A percentile compares a stretch with the other conserved stretches of the same genome.
Conservation (phyloP, 2,329 filamentous ascomycete genomes). For the Diaporthe vexans region DNA sequence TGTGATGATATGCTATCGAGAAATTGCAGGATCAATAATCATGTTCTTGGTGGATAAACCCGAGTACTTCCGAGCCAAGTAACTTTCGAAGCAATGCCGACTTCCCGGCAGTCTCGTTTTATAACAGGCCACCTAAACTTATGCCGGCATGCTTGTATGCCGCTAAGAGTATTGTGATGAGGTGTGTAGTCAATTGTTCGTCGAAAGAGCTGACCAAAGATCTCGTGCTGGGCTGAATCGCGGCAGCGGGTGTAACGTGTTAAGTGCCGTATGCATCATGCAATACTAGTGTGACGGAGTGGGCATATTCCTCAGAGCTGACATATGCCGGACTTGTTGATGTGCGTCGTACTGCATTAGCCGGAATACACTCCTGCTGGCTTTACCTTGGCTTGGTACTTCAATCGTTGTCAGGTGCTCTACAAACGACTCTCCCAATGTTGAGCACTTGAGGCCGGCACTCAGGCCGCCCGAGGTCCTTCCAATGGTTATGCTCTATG, state of each 20-base stretch:
- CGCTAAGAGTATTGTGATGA: not conserved
- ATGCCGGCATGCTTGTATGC: not conserved
- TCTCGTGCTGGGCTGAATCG: not conserved
- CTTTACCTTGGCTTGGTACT: not conserved
- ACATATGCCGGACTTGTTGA: not conserved
- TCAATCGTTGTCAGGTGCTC: not conserved
- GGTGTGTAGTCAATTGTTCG: not conserved
- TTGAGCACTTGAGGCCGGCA: too few species aligned
- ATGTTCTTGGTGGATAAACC: not conserved
- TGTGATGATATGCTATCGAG: not conserved
- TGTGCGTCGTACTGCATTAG: not conserved
- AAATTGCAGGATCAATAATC: too few species aligned
- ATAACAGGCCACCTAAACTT: not conserved
- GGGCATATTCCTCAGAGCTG: not conserved
- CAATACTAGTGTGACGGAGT: conserved; percentile 11
- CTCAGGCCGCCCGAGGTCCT: too few species aligned
- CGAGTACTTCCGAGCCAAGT: not conserved
- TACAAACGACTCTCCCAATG: too few species aligned
- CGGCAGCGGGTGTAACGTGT: not conserved
- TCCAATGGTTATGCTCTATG: not conserved
- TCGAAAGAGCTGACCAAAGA: not conserved
- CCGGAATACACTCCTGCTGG: not conserved
- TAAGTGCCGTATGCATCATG: not conserved
- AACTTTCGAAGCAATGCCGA: not conserved
- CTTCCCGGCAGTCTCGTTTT: not conserved